Evolutionary conservation across 768 basidiomycete genomes (phyloP).

Genomic region (Russula sp.): DNA sequence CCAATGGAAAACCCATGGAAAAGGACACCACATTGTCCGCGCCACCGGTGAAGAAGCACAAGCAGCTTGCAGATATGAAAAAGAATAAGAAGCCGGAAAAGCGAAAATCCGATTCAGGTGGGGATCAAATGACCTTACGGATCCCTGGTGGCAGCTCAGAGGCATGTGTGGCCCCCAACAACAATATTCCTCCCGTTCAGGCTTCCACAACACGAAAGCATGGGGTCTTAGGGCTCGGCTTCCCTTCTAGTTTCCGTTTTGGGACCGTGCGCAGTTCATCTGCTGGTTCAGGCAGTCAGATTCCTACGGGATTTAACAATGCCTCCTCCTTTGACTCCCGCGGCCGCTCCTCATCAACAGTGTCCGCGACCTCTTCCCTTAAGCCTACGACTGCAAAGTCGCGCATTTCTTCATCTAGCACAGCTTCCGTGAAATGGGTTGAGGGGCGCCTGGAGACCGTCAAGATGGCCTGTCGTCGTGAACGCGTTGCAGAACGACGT

Average conservation of each 20-base stretch:
- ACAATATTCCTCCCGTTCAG: slow-evolving; percentile 18
- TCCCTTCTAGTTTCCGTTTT: slow-evolving; percentile 53
- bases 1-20: slow-evolving; percentile 49
- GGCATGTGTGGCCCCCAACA: slow-evolving; percentile 51
- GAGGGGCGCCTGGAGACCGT: slow-evolving; percentile 49
- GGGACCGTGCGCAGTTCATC: slow-evolving; percentile 27
- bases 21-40: slow-evolving; percentile 33
- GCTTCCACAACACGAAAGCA: slow-evolving; percentile 40
- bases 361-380: slow-evolving; percentile 45
- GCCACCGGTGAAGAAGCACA: slow-evolving; percentile 36
- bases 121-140: slow-evolving; percentile 38
- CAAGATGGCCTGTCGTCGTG: slow-evolving; percentile 42
- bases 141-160: slow-evolving; percentile 66
- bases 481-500: slow-evolving; percentile 33
- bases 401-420: slow-evolving; percentile 39
- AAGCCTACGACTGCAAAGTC: slow-evolving; percentile 48
- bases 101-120: slow-evolving; percentile 32
- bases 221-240: slow-evolving; percentile 58
- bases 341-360: slow-evolving; percentile 41
- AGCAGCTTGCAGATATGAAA: slow-evolving; percentile 39
- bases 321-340: slow-evolving; percentile 26
- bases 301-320: slow-evolving; percentile 34
- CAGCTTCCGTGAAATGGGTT: slow-evolving; percentile 50
- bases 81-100: slow-evolving; percentile 36
- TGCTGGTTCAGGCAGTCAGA: slow-evolving; percentile 31